phyloP scores from a whole-genome alignment of 2,329 filamentous ascomycete genomes.

The Diplodia scrobiculata region DNA sequence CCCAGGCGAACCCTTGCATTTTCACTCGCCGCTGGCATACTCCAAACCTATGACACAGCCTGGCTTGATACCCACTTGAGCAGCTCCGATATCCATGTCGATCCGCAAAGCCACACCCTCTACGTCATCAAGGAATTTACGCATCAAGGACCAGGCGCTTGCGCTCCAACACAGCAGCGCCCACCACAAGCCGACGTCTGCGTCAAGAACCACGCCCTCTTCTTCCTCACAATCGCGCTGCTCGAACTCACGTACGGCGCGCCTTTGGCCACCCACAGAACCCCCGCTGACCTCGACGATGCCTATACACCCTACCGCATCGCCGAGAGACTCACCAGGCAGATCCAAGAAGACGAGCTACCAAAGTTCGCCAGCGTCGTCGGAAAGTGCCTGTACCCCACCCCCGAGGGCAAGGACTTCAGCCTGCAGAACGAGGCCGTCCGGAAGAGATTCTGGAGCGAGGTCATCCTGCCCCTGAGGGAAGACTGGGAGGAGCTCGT shows the following conservation, averaged over 20 bases:
- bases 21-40: conserved; percentile 29
- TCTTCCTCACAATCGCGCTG: conserved; percentile 32
- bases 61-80: conserved; percentile 31
- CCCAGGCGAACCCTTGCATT: conserved; percentile 30
- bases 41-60: conserved; percentile 31
- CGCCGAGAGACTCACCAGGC: conserved; percentile 22
- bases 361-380: conserved; percentile 30
- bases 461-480: conserved; percentile 27
- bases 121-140: conserved; percentile 11
- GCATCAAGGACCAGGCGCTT: not conserved
- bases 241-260: conserved; percentile 31
- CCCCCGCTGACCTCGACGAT: conserved; percentile 29
- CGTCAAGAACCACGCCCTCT: conserved; percentile 31
- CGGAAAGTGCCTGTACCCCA: conserved; percentile 25
- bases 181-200: not conserved
- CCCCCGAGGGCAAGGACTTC: conserved; percentile 6
- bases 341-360: conserved; percentile 24
- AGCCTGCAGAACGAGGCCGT: conserved; percentile 26
- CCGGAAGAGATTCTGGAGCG: conserved; percentile 27
- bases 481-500: conserved; percentile 29
- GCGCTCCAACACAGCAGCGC: too few relatives aligned
- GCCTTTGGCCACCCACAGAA: conserved; percentile 16
- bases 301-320: conserved; percentile 27
- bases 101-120: not conserved
- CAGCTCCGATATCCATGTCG: not conserved